phyloP scores from a whole-genome alignment of 2,329 filamentous ascomycete genomes.

The Dichotomopilus funicola region DNA sequence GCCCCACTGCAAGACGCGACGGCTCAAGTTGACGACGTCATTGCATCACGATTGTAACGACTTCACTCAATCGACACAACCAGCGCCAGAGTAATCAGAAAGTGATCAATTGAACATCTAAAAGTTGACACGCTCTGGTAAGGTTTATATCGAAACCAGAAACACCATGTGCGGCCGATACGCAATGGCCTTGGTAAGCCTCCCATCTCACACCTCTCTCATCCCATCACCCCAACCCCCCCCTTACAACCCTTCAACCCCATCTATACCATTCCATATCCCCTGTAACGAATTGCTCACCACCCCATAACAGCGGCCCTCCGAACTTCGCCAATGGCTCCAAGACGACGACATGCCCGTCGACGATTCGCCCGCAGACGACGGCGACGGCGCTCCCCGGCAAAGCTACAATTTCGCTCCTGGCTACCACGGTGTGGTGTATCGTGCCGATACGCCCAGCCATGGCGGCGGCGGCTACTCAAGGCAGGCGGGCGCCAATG shows the following conservation, averaged over 20 bases:
- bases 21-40: slow-evolving; percentile 6
- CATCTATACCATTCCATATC: no score
- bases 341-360: slow-evolving; percentile 68
- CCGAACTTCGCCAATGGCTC: slow-evolving; percentile 66
- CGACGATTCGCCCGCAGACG: slow-evolving; percentile 64
- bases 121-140: background rate
- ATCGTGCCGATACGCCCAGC: slow-evolving; percentile 66
- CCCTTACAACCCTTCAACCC: no score
- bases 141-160: background rate
- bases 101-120: background rate
- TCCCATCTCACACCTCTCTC: no score
- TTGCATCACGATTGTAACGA: background rate
- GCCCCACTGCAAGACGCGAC: background rate
- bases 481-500: no score
- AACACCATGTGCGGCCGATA: slow-evolving; percentile 33
- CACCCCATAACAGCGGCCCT: slow-evolving; percentile 55
- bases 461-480: no score
- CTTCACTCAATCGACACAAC: background rate
- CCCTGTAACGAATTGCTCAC: no score
- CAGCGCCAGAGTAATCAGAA: background rate
- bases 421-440: slow-evolving; percentile 77
- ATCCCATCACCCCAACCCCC: no score
- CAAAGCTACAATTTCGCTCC: slow-evolving; percentile 92
- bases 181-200: slow-evolving; percentile 32
- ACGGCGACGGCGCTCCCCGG: slow-evolving; percentile 52